These are phyloP conservation scores for Aspergillus tubingensis DNA, from an alignment of 2,329 filamentous ascomycete genomes.

Conservation along the genomic window DNA sequence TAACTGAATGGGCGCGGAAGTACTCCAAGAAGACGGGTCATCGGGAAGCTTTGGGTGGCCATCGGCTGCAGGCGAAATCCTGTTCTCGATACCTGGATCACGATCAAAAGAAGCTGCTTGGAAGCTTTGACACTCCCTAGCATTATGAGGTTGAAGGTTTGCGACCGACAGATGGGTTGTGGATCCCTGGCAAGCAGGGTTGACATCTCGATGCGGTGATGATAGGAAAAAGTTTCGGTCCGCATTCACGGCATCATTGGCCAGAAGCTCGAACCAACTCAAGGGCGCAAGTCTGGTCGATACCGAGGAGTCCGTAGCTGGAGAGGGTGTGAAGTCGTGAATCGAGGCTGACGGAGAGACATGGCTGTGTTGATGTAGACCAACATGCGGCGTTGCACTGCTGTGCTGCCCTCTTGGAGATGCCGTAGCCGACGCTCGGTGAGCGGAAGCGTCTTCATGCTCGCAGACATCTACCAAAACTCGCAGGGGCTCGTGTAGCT, in stretches of 20 bases:
- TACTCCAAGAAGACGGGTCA: conserved; percentile 18
- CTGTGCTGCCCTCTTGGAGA: conserved; percentile 5
- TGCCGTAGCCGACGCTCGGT: conserved; percentile 4
- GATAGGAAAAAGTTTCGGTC: conserved; percentile 17
- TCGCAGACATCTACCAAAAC: conserved; percentile 25
- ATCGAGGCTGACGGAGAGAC: conserved; percentile 7
- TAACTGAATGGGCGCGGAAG: conserved; percentile 14
- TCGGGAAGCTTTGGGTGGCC: conserved; percentile 11
- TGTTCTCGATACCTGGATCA: conserved; percentile 19
- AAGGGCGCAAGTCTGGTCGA: conserved; percentile 47
- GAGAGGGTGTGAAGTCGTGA: conserved; percentile 22
- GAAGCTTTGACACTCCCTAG: conserved; percentile 23
- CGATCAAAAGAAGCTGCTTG: conserved; percentile 20
- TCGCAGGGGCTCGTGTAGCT: conserved; percentile 21
- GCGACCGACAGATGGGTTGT: conserved; percentile 11
- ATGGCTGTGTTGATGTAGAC: conserved; percentile 4
- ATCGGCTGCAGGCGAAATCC: conserved; percentile 27
- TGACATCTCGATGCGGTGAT: conserved; percentile 21
- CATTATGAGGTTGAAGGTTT: conserved; percentile 11
- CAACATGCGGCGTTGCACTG: conserved; percentile 2
- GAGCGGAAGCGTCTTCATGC: conserved; percentile 19
- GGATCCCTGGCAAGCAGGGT: conserved; percentile 24
- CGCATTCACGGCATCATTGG: conserved; percentile 24
- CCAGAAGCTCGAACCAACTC: conserved; percentile 50
- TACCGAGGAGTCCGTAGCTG: conserved; percentile 38